Evolutionary conservation across 2,329 filamentous ascomycete species (phyloP), one percentile per base, ranked within the genome.

Genomic region (Aureobasidium sp.): DNA sequence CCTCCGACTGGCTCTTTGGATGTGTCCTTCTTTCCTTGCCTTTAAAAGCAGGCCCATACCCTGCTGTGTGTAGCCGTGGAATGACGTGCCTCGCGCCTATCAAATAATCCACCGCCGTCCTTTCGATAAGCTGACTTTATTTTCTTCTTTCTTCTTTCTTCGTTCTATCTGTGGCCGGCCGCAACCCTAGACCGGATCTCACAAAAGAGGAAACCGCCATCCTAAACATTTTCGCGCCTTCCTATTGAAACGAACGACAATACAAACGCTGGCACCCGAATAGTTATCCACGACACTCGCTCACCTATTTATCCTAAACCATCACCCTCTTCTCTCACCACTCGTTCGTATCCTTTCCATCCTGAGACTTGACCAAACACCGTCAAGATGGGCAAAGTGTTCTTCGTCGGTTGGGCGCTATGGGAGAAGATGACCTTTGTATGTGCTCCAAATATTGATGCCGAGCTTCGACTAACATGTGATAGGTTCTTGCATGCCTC

Each of bases 341-440:
- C 11, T 5, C 13, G 21, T 30, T 25, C 29, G 8, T 34, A 59
- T 34, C 54, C 34, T 7, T 50, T 27, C 25, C 57, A 42, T 14
- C 54, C 5, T 21, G 21, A 21, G 21, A 21, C 21, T 16, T 47
- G 21, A 32, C 51, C 13, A n/a, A 36, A 21, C 34, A 49, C 13
- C 3, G 11, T 13, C 44, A 36, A 32, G 1, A 65, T 65, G 63
- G 48, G 49, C 2, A 62, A 63, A 55, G 57, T 25, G 16, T 80
- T 80, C 71, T 81, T 80, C 67, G 69, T 63, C 25, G 72, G 66
- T 54, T 96, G 91, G 91, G 78, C 82, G 67, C 77, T 94, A 68
- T 96, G 91, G 91, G 85, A 94, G 79, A 86, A 96, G 78, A 86
- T 96, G 85, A 89, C 86, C 59, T 90, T 96, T 77, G 91, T 96